Evolutionary conservation across 1,284 basidiomycete species (phyloP), one percentile per base, ranked within the genome.

Genomic region (Neolentinus lepideus): DNA sequence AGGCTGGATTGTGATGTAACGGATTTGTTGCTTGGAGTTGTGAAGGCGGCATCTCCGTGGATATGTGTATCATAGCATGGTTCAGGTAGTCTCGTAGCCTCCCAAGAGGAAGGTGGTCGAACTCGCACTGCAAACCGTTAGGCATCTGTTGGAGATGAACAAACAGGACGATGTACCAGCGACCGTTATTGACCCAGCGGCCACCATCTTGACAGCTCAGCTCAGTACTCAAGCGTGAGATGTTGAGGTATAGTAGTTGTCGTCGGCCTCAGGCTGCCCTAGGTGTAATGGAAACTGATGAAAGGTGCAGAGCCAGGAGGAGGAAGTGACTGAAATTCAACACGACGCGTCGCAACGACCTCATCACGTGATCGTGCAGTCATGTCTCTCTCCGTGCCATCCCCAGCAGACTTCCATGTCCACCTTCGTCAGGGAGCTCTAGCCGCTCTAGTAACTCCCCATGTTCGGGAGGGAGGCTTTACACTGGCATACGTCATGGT

Each of bases 401-500:
- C 75, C 53, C 94, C 94, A 19, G 92, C 93, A 48, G 94, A 97
- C 75, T 97, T 95, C 68, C 95, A 99, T 75, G 95, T 98, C 59
- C 97, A 99, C 69, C 84, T 99, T 33, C 85, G 97, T 47, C 94
- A 98, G 69, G 93, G 90, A 35, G 72, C 82, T 35, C 75, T 97
- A 64, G 88, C 90, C 56, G 75, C 84, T 59, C 80, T 99, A 33
- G 93, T 99, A 43, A 87, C 90, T 3, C 93, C 94, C 45, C 95
- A 98, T 75, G 91, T 99, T 54, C 78, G 82, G 25, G 74, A 84
- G 66, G 97, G 97, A 52, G 97, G 97, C 1, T 93, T 99, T 65
- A 75, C 80, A 57, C 80, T 96, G 45, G 97, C 90, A 62, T 99
- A 98, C 74, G 94, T 99, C 51, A 99, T 99, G 97, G 94, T 92